Base-by-base conservation (phyloP, 2,329 filamentous ascomycete species). In the Cladosporium sp. region DNA sequence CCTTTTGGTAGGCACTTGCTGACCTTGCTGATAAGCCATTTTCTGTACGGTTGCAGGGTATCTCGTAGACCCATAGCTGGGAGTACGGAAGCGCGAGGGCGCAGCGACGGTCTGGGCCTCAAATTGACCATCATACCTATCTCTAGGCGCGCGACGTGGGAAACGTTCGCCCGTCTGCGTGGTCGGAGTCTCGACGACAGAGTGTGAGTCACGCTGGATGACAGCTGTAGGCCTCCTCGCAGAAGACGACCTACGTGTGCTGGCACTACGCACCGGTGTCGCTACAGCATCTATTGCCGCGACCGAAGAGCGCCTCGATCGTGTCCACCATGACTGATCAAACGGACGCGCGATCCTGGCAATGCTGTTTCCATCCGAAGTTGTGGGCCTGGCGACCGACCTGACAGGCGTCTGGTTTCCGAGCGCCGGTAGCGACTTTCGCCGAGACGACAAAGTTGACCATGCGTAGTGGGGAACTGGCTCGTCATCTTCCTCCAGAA, bases 351-450 rank as follows among this genome's bases (percentile, higher is more conserved):
- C 69, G 1, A 69, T 59, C 10, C 69, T 63, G 11, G 71, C 67
- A 54, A 72, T 71, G 65, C 71, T 72, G 13, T 68, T 67, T 14
- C 74, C 75, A 58, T 73, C 72, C 10, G 75, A 72, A 21, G 74
- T 76, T 7, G 58, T 65, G n/a, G 74, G 74, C 59, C 73, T 66
- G 2, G 59, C 23, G 13, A 46, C 63, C 11, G 60, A n/a, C 48
- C 63, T 64, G 21, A 66, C 28, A 28, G 68, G 63, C 25, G 74
- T 69, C 58, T 69, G 61, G 30, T 67, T 39, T 48, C 60, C 49
- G 39, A 71, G 63, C 7, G 70, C 63, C 51, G 75, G 74, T 18
- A 77, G 65, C 11, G 75, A 76, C 60, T 76, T 76, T 26, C 75
- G 73, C 39, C 75, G 69, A 21, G 73, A 70, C 3, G 76, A 67